Percentiles rank a stretch among this genome's conserved stretches.
Evolutionary conservation across 192 early-diverging fungal genomes (phyloP).

Genomic region (Coemansia sp.): DNA sequence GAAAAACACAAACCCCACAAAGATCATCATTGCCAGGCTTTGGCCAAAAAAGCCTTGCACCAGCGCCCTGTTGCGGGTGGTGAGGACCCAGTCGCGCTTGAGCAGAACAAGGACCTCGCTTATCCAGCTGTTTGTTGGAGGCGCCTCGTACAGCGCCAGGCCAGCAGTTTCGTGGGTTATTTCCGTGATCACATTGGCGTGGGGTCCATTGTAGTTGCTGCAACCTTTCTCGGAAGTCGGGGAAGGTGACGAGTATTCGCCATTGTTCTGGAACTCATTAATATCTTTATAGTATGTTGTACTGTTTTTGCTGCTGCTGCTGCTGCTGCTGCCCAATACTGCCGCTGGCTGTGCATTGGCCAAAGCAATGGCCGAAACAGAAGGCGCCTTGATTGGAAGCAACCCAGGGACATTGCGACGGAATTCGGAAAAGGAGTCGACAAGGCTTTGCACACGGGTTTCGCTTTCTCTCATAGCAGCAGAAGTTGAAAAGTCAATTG

Average conservation of each 20-base stretch:
- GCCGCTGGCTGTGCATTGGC: neutral
- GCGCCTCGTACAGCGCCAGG: conserved; percentile 25
- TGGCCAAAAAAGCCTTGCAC: conserved; percentile 29
- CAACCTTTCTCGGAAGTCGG: neutral
- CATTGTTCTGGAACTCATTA: neutral
- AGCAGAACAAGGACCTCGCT: conserved; percentile 26
- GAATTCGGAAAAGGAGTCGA: conserved; percentile 26
- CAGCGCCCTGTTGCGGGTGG: conserved; percentile 27
- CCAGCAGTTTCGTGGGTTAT: conserved; percentile 38
- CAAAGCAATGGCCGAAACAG: neutral
- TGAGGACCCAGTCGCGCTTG: conserved; percentile 37
- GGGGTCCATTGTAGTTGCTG: neutral
- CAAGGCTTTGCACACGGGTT: conserved; percentile 37
- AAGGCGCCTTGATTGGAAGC: neutral
- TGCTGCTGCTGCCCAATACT: conserved; percentile 5
- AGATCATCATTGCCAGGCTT: conserved; percentile 34
- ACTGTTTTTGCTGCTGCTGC: conserved; percentile 6
- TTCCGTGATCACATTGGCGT: conserved; percentile 12
- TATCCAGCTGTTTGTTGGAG: conserved; percentile 39
- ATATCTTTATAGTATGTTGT: neutral
- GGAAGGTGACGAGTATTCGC: neutral
- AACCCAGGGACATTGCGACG: neutral
- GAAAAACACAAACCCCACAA: conserved; percentile 61
- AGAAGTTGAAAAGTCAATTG: conserved; percentile 44
- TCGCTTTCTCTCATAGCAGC: conserved; percentile 37